Percentiles rank a stretch among this genome's conserved stretches.
These are phyloP conservation scores for Picea abies DNA, from an alignment of 83 land plant genomes.

Conservation along the genomic window DNA sequence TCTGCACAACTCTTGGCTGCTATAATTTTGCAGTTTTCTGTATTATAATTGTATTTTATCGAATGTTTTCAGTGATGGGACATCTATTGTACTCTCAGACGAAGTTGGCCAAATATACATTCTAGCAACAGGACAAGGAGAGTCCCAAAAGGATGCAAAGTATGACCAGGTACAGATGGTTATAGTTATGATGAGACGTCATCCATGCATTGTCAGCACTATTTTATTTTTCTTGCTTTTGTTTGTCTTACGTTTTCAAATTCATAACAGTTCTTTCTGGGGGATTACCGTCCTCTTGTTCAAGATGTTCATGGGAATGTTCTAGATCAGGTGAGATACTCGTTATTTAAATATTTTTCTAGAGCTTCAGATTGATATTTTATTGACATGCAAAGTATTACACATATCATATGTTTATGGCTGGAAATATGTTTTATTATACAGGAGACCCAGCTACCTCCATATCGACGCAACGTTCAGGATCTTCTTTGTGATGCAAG, in stretches of 20 bases:
- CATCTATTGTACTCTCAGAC: conserved; percentile 90
- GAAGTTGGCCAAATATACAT: conserved; percentile 93
- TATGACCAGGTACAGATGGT: conserved; percentile 79
- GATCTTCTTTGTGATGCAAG: conserved; percentile 95
- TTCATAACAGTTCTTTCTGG: conserved; percentile 83
- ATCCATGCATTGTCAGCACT: background rate
- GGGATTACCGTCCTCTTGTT: conserved; percentile 93
- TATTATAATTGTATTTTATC: background rate
- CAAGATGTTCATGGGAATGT: conserved; percentile 88
- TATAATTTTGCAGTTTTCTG: background rate
- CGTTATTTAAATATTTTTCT: background rate
- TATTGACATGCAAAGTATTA: background rate
- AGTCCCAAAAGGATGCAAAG: conserved; percentile 88
- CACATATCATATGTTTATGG: background rate
- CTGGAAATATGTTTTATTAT: conserved; percentile 9
- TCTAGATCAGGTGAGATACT: conserved; percentile 76
- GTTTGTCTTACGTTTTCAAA: background rate
- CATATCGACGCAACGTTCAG: conserved; percentile 80
- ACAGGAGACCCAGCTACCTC: conserved; percentile 93
- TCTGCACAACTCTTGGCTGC: background rate
- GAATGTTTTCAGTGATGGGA: conserved; percentile 74
- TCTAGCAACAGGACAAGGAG: conserved; percentile 81
- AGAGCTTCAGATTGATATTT: background rate
- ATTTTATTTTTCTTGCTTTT: background rate
- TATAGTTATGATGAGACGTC: background rate